These are phyloP conservation scores for Miamiensis avidus DNA, from an alignment of 169 alveolate species.

Conservation along the genomic window DNA sequence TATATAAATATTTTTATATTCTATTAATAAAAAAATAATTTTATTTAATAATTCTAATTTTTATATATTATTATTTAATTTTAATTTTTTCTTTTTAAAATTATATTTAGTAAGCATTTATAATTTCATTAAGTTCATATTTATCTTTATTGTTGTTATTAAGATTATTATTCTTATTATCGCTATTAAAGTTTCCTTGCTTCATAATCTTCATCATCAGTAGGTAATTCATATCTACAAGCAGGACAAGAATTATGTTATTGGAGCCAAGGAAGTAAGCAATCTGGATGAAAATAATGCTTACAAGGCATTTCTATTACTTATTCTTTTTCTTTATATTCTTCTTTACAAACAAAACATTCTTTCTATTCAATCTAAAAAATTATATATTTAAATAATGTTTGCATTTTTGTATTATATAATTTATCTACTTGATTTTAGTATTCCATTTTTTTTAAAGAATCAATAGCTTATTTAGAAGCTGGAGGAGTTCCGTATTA, in stretches of 20 bases:
- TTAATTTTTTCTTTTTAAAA: too few relatives aligned
- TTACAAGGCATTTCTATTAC: constrained; percentile 85
- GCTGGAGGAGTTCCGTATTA: constrained; percentile 73
- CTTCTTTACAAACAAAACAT: constrained; percentile 76
- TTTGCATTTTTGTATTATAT: constrained; percentile 32
- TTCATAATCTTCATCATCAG: constrained; percentile 92
- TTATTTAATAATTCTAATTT: too few relatives aligned
- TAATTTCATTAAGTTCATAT: too few relatives aligned
- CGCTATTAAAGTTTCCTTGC: constrained; percentile 59
- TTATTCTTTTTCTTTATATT: constrained; percentile 49
- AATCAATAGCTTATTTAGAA: constrained; percentile 43
- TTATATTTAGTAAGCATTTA: too few relatives aligned
- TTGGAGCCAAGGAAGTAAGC: constrained; percentile 95
- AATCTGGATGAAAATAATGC: constrained; percentile 93
- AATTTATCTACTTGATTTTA: neutral
- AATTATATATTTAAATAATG: constrained; percentile 26
- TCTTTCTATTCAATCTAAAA: constrained; percentile 12
- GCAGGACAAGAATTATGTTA: constrained; percentile 96
- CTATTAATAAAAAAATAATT: too few relatives aligned
- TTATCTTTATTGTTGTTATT: too few relatives aligned
- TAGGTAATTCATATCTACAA: constrained; percentile 94
- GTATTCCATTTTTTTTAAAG: constrained; percentile 20
- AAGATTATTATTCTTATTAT: neutral
- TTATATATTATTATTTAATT: too few relatives aligned
- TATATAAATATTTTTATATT: too few relatives aligned